Percentiles rank a stretch among this genome's conserved stretches.
phyloP scores from a whole-genome alignment of 805 yeast species.

The Limtongia smithiae region DNA sequence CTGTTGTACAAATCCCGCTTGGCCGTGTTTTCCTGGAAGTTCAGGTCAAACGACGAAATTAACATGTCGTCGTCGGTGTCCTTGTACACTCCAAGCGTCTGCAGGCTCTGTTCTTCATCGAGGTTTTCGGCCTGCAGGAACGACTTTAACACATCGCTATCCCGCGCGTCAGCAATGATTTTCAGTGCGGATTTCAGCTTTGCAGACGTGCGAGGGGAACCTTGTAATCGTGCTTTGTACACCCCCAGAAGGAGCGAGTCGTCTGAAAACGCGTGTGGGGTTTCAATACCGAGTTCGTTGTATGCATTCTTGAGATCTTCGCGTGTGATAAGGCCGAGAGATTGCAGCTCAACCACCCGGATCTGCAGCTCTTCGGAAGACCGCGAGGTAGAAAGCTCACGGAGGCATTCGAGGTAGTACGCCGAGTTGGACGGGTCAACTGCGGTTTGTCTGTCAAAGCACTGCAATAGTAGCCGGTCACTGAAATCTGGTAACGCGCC shows the following conservation, averaged over 20 bases:
- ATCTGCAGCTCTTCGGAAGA: slow-evolving; percentile 46
- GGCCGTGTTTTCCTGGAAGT: slow-evolving; percentile 47
- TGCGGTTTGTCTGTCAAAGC: slow-evolving; percentile 44
- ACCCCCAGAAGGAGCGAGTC: slow-evolving; percentile 20
- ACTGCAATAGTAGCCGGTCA: slow-evolving; percentile 47
- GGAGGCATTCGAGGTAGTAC: slow-evolving; percentile 56
- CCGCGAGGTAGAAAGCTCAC: slow-evolving; percentile 48
- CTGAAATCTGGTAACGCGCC: slow-evolving; percentile 50
- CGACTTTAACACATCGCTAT: slow-evolving; percentile 54
- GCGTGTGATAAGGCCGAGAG: slow-evolving; percentile 53
- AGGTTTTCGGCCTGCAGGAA: slow-evolving; percentile 47
- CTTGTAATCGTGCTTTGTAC: slow-evolving; percentile 16
- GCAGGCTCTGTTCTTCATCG: slow-evolving; percentile 50
- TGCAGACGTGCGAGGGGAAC: slow-evolving; percentile 13
- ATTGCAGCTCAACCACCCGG: slow-evolving; percentile 46
- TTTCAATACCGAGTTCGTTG: slow-evolving; percentile 35
- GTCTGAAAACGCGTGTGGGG: slow-evolving; percentile 7
- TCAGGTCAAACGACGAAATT: slow-evolving; percentile 68
- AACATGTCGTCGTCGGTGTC: slow-evolving; percentile 66
- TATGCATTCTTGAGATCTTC: slow-evolving; percentile 46
- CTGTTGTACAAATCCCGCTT: slow-evolving; percentile 19
- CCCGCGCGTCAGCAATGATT: slow-evolving; percentile 57
- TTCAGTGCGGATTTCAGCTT: slow-evolving; percentile 54
- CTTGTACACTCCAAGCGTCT: slow-evolving; percentile 48
- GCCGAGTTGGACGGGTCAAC: slow-evolving; percentile 49